Evolutionary conservation across 805 yeast species (phyloP), one percentile per base, ranked within the genome.

Genomic region (Ogataea ganodermae): DNA sequence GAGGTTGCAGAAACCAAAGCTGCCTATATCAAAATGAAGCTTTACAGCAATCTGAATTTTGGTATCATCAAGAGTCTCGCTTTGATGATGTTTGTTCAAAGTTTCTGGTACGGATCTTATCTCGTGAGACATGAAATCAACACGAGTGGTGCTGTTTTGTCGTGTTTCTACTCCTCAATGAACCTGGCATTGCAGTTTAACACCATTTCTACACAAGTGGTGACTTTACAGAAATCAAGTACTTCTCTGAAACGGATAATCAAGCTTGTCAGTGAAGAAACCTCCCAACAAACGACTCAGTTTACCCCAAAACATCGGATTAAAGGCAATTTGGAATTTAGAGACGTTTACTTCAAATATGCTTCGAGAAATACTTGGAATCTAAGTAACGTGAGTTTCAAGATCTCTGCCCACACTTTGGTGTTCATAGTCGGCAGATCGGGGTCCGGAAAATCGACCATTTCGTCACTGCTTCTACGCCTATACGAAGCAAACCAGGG

Each of bases 361-460:
- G 81, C 86, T 1, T 65, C 81, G 0, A 73, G 92, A 53, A 69
- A 69, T 1, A 63, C 65, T 1, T 65, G 67, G 1, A 80, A 80
- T 0, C 61, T 94, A 13, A 64, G 74, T 0, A 57, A 75, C 40
- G 69, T 85, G 1, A 59, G 64, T n/a, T 47, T 86, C 21, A 54
- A 56, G 1, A 68, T 90, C 28, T 64, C 70, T 1, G 63, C 78
- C 0, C 73, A 77, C 1, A 54, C 67, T 26, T 60, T 78, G 6
- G 80, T 84, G 1, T 92, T 80, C 57, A 66, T 94, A 3, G 78
- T 94, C 35, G 99, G 99, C 1, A 74, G 76, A 50, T 90, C 97
- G 0, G 99, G 99, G 0, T 83, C 91, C 0, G 99, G 99, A 0
- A 94, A 94, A 63, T 92, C 98, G 0, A 86, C 98, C 0, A 51